phyloP scores from a whole-genome alignment of 371 early-diverging fungal genomes.

The Mucor circinelloides region DNA sequence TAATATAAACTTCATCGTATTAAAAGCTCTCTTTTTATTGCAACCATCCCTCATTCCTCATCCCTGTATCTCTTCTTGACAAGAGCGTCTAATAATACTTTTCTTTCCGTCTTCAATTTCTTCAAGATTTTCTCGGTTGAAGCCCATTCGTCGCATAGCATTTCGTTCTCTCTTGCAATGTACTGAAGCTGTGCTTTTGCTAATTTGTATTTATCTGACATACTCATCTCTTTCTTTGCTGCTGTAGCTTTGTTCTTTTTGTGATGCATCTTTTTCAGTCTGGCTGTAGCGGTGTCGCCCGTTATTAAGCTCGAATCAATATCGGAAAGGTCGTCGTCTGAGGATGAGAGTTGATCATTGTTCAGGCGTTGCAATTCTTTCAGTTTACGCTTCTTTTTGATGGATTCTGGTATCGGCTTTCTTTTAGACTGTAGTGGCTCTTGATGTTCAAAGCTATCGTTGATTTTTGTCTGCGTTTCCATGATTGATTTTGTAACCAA shows the following conservation, averaged over 20 bases:
- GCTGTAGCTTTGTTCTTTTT: background rate
- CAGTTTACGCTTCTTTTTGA: conserved; percentile 14
- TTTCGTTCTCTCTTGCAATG: conserved; percentile 13
- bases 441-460: background rate
- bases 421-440: background rate
- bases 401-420: background rate
- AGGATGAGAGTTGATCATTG: conserved; percentile 8
- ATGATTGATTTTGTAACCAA: background rate
- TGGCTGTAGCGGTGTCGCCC: background rate
- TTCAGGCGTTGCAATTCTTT: background rate
- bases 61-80: conserved; percentile 5
- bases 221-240: conserved; percentile 5
- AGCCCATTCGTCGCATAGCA: conserved; percentile 16
- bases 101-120: conserved; percentile 8
- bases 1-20: background rate
- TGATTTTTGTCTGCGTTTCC: background rate
- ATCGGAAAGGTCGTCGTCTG: conserved; percentile 8
- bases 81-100: conserved; percentile 10
- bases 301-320: background rate
- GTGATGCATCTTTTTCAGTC: background rate
- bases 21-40: background rate
- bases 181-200: conserved; percentile 11
- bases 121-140: conserved; percentile 4
- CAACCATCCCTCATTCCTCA: background rate
- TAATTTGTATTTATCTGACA: conserved; percentile 5